Conservation (phyloP, 768 basidiomycete genomes). For the Pholiota microspora region DNA sequence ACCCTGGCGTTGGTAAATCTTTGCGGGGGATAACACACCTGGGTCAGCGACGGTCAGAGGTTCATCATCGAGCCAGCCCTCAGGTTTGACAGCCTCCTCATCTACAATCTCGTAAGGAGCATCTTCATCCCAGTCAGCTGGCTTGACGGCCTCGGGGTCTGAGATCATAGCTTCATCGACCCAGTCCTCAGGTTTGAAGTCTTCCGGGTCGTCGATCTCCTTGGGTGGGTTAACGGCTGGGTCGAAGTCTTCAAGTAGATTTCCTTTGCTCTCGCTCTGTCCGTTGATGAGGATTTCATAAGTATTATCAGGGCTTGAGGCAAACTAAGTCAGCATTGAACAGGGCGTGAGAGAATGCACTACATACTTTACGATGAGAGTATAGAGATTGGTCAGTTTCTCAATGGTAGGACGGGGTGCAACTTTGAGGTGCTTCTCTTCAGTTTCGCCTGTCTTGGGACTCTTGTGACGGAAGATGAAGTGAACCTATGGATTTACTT, state of each 20-base stretch:
- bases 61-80: constrained; percentile 95
- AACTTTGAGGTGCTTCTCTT: constrained; percentile 92
- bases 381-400: constrained; percentile 93
- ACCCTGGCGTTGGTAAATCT: too few species aligned
- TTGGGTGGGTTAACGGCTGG: constrained; percentile 90
- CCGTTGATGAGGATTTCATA: constrained; percentile 92
- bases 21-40: constrained; percentile 53
- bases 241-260: constrained; percentile 88
- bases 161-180: constrained; percentile 86
- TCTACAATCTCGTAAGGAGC: constrained; percentile 92
- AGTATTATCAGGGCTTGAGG: constrained; percentile 82
- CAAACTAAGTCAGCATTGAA: constrained; percentile 8
- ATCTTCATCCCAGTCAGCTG: constrained; percentile 97
- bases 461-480: constrained; percentile 99
- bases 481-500: constrained; percentile 61
- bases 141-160: constrained; percentile 87
- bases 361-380: constrained; percentile 85
- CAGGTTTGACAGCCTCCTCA: constrained; percentile 84
- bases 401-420: constrained; percentile 85
- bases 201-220: constrained; percentile 92
- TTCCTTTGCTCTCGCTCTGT: constrained; percentile 74
- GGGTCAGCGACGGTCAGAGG: constrained; percentile 82
- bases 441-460: constrained; percentile 87
- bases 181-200: constrained; percentile 91
- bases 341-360: neutral